phyloP scores from a whole-genome alignment of 495 filamentous ascomycete genomes.

The Talaromyces wortmannii region DNA sequence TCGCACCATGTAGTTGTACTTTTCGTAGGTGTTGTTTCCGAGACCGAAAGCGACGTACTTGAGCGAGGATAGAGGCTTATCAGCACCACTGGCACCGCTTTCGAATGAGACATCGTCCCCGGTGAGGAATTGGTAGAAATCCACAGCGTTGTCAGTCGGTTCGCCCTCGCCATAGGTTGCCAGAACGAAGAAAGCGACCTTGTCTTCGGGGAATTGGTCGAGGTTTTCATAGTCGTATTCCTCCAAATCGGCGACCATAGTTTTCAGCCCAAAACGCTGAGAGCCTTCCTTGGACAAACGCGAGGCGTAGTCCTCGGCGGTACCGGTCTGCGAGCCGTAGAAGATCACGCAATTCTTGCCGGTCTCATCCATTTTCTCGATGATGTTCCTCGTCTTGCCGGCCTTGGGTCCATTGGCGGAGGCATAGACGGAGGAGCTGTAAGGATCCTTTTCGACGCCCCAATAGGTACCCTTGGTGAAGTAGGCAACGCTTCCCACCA shows the following conservation, averaged over 20 bases:
- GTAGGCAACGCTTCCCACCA: constrained; percentile 86
- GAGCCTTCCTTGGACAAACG: constrained; percentile 94
- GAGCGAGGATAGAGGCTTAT: constrained; percentile 72
- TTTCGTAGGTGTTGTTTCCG: constrained; percentile 98
- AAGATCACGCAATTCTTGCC: constrained; percentile 98
- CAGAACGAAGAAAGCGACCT: constrained; percentile 89
- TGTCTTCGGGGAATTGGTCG: constrained; percentile 81
- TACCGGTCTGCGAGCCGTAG: constrained; percentile 97
- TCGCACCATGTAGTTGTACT: constrained; percentile 98
- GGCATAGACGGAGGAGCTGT: constrained; percentile 58
- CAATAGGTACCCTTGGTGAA: constrained; percentile 96
- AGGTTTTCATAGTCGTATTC: constrained; percentile 97
- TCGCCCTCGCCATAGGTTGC: constrained; percentile 98
- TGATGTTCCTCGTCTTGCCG: constrained; percentile 85
- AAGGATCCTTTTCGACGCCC: constrained; percentile 82
- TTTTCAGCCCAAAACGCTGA: constrained; percentile 92
- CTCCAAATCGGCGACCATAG: constrained; percentile 96
- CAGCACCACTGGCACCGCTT: constrained; percentile 52
- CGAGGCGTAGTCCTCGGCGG: constrained; percentile 98
- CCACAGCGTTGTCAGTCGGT: constrained; percentile 96
- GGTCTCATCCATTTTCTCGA: constrained; percentile 92
- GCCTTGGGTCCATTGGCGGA: constrained; percentile 65
- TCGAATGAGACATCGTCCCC: constrained; percentile 77
- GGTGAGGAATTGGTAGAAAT: constrained; percentile 95
- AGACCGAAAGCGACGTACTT: constrained; percentile 95